Base-by-base conservation (phyloP, 352 stramenopile genomes). In the Thraustochytrium striatum region DNA sequence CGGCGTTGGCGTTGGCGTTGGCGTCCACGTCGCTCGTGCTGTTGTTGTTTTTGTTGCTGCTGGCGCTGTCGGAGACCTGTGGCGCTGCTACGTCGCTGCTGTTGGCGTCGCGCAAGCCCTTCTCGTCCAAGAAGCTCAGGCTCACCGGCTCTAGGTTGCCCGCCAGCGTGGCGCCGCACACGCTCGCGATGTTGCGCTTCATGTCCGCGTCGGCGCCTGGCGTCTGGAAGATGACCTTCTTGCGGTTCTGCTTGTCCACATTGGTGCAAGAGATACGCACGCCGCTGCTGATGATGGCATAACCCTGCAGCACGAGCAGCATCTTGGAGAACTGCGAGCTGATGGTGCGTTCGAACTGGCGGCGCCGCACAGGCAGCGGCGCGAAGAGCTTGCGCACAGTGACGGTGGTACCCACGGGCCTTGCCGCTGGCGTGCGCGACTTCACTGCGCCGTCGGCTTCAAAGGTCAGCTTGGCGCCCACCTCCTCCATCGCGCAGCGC, bases 261-360 rank as follows among this genome's bases (percentile, higher is more conserved):
- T 87, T 84, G 9, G 69, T 84, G 28, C 87, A 78, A 13, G 83
- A 84, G 57, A 90, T 82, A 9, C 87, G 84, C 25, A 86, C 81
- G 13, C 82, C 82, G 8, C 75, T 21, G 50, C 73, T 69, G 53
- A 88, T 84, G 33, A 90, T 41, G 9, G 87, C 87, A 72, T 91
- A 97, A 47, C 84, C 85, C 83, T 98, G 93, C 78, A 99, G 85
- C 25, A 97, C 83, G 35, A 89, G 90, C 8, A 98, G 87, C 69
- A 98, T 82, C 69, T 94, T 96, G 25, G 87, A 84, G 72, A 94
- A 97, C 78, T 99, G 93, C 36, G 87, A 90, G 83, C 97, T 97
- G 43, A 96, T 93, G 82, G 94, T 91, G n/a, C 90, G 89, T 21
- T 90, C 83, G 72, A 98, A 95, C 72, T 98, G 94, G 16, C 89